These are phyloP conservation scores for Scleromitrula shiraiana DNA, from an alignment of 2,329 filamentous ascomycete genomes.

Conservation along the genomic window DNA sequence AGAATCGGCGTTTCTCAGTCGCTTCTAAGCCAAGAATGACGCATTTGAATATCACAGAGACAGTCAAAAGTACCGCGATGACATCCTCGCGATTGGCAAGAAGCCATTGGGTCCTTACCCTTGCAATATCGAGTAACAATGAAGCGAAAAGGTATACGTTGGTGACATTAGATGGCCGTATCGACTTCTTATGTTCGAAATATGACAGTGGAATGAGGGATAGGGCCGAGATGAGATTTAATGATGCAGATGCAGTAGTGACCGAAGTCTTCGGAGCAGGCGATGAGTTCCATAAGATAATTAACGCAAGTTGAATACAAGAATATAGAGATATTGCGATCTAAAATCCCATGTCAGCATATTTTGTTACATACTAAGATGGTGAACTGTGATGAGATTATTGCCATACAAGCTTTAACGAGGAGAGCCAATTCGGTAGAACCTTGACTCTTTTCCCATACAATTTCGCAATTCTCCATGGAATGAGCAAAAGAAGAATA, in stretches of 20 bases:
- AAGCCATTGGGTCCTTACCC: conserved; percentile 18
- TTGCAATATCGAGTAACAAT: conserved; percentile 14
- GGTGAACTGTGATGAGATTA: not conserved
- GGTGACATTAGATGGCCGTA: conserved; percentile 10
- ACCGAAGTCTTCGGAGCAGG: not conserved
- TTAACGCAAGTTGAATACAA: not conserved
- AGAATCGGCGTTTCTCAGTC: conserved; percentile 14
- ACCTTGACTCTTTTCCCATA: not conserved
- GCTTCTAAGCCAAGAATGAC: conserved; percentile 19
- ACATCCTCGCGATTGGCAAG: conserved; percentile 16
- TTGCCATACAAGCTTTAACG: not conserved
- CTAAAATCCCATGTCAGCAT: not conserved
- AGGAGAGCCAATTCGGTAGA: not conserved
- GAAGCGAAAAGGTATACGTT: conserved; percentile 15
- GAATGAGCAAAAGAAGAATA: not conserved
- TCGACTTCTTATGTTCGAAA: conserved; percentile 3
- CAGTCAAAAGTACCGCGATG: conserved; percentile 13
- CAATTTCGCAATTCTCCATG: not conserved
- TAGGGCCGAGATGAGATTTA: not conserved
- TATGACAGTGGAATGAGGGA: not conserved
- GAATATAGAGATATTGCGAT: not conserved
- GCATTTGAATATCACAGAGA: conserved; percentile 16
- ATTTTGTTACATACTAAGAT: not conserved
- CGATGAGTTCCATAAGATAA: not conserved
- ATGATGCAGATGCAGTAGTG: not conserved